These are phyloP conservation scores for Schoenoplectus triqueter DNA, from an alignment of 202 grass and related monocot genomes.

Conservation along the genomic window DNA sequence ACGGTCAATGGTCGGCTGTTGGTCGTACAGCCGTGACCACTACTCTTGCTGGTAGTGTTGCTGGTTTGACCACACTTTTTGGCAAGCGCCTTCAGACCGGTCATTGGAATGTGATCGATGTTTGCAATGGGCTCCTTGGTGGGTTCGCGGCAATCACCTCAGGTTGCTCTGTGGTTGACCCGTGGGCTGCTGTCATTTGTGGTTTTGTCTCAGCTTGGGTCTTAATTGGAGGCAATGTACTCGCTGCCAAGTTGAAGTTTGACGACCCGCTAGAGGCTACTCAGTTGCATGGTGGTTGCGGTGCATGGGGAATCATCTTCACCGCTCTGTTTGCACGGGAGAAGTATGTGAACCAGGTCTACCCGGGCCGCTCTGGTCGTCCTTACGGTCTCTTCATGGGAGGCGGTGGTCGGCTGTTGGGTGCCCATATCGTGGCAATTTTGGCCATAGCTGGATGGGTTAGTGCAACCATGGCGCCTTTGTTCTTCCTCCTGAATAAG, in stretches of 20 bases:
- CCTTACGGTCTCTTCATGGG: conserved; percentile 90
- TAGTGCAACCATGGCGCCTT: conserved; percentile 74
- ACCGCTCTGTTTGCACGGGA: conserved; percentile 71
- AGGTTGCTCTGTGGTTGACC: conserved; percentile 84
- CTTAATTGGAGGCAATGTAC: conserved; percentile 76
- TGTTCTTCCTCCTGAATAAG: conserved; percentile 71
- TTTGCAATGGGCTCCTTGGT: conserved; percentile 92
- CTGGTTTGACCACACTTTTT: conserved; percentile 88
- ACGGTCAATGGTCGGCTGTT: conserved; percentile 92
- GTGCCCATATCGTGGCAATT: conserved; percentile 68
- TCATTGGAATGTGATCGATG: conserved; percentile 90
- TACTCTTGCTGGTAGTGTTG: conserved; percentile 81
- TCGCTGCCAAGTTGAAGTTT: conserved; percentile 69
- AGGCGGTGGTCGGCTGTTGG: conserved; percentile 71
- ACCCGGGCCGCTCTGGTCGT: conserved; percentile 43
- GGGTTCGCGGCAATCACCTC: conserved; percentile 91
- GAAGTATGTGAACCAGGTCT: conserved; percentile 80
- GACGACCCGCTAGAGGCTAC: conserved; percentile 93
- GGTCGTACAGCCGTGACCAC: conserved; percentile 90
- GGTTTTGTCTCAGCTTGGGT: conserved; percentile 92
- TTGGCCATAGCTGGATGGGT: conserved; percentile 75
- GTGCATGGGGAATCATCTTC: conserved; percentile 92
- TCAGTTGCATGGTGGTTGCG: conserved; percentile 87
- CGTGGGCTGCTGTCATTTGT: conserved; percentile 91
- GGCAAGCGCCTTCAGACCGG: conserved; percentile 85